Evolutionary conservation across 768 basidiomycete species (phyloP), one percentile per base, ranked within the genome.

Genomic region (Leccinum fibrillosum): DNA sequence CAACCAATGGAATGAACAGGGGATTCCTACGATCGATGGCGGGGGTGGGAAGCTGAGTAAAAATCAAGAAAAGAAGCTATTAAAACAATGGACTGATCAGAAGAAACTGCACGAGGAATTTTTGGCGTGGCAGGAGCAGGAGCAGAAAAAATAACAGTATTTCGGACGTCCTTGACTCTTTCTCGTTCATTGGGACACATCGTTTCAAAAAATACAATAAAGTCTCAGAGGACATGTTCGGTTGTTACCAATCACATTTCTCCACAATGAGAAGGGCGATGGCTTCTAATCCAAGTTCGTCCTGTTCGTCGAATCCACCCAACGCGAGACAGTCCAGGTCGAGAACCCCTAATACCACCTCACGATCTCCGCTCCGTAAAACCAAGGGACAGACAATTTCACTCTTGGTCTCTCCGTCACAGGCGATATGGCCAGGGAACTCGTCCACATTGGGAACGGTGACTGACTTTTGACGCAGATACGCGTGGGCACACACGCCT

Each of bases 381-480:
- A 86, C 68, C 17, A 98, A 77, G 7, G 95, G 95, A 52, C 89
- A 76, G 23, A 97, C 94, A 52, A 98, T 85, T 71, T 98, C 96
- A 65, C 90, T 92, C 66, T 88, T 87, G 2, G 95, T 96, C 54
- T 88, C 85, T 21, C 86, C 90, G 64, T 98, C 94, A 67, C 96
- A 98, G 2, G 93, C 92, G 60, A 97, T 96, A 69, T 98, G 96
- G 0, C 95, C 94, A 1, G 92, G 92, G 68, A 94, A 94, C 10
- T 71, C 72, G 25, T 90, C 82, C 19, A 98, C 93, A 58, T 95
- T 82, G 19, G 77, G 74, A 1, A 97, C 92, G n/a, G 93, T 65
- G 5, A 92, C 54, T 0, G 88, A 83, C 62, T 76, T 67, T 47
- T 70, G 72, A 52, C 78, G 78, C 13, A 86, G 55, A 71, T 84